phyloP scores from a whole-genome alignment of 2,329 filamentous ascomycete genomes.

The Beauveria asiatica region DNA sequence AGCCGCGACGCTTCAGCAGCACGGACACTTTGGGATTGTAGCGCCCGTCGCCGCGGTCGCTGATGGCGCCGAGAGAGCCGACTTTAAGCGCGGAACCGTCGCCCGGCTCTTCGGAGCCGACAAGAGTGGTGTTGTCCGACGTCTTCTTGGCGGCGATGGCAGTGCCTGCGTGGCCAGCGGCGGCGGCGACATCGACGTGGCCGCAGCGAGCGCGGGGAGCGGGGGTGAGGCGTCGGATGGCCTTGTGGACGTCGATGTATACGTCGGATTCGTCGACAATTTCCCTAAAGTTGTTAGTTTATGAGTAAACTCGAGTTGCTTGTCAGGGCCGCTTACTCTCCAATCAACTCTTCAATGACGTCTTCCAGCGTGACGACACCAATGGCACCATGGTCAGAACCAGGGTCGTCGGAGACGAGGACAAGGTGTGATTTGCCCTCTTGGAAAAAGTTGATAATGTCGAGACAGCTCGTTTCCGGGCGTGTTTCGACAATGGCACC shows the following conservation, averaged over 20 bases:
- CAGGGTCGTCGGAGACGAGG: conserved; percentile 79
- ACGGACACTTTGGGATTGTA: conserved; percentile 45
- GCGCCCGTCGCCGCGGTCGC: conserved; percentile 28
- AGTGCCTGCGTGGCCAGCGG: conserved; percentile 22
- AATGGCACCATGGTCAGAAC: conserved; percentile 81
- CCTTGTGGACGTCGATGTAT: conserved; percentile 96
- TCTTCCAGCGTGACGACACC: conserved; percentile 95
- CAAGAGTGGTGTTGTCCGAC: conserved; percentile 22
- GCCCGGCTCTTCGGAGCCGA: conserved; percentile 36
- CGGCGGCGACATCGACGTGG: conserved; percentile 27
- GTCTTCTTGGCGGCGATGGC: conserved; percentile 24
- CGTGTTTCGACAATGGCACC: conserved; percentile 92
- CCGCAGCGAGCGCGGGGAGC: conserved; percentile 65
- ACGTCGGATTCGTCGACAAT: conserved; percentile 99
- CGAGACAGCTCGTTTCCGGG: conserved; percentile 90
- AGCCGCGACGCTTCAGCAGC: conserved; percentile 51
- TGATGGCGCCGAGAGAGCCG: conserved; percentile 28
- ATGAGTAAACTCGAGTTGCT: background rate
- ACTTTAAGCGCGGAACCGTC: conserved; percentile 23
- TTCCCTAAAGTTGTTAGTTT: conserved; percentile 51
- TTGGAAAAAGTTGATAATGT: conserved; percentile 99
- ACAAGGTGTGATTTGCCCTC: conserved; percentile 99
- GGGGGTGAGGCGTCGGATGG: conserved; percentile 79
- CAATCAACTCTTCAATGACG: conserved; percentile 96
- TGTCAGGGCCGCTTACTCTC: conserved; percentile 59